phyloP scores from a whole-genome alignment of 208 protist genomes.

The Naegleria fowleri region DNA sequence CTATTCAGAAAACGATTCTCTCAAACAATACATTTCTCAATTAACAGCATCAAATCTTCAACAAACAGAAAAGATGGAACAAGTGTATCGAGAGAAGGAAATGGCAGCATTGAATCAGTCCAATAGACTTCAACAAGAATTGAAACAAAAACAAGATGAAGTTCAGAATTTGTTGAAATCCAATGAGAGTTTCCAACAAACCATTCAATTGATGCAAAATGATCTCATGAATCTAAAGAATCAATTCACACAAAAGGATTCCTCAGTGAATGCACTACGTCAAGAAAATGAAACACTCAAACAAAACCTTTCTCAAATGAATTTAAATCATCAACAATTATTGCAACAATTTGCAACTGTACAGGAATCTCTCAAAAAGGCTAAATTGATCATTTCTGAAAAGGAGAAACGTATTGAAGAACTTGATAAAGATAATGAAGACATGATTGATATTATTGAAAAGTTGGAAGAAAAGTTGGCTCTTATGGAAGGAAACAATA shows the following conservation, averaged over 20 bases:
- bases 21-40: neutral
- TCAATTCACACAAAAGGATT: neutral
- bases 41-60: neutral
- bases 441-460: constrained; percentile 30
- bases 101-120: too few species aligned
- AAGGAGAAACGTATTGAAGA: neutral
- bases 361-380: neutral
- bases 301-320: neutral
- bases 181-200: neutral
- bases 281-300: neutral
- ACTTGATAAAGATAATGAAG: constrained; percentile 19
- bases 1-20: neutral
- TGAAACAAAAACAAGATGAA: neutral
- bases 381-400: neutral
- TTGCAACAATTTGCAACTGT: neutral
- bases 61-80: neutral
- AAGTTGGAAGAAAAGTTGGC: neutral
- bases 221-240: neutral
- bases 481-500: too few species aligned
- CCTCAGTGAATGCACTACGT: neutral
- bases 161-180: neutral
- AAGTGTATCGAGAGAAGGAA: too few species aligned
- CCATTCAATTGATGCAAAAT: neutral
- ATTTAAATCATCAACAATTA: neutral
- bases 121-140: too few species aligned